These are phyloP conservation scores for Suhomyces tanzawaensis DNA, from an alignment of 805 yeast species.

Conservation along the genomic window DNA sequence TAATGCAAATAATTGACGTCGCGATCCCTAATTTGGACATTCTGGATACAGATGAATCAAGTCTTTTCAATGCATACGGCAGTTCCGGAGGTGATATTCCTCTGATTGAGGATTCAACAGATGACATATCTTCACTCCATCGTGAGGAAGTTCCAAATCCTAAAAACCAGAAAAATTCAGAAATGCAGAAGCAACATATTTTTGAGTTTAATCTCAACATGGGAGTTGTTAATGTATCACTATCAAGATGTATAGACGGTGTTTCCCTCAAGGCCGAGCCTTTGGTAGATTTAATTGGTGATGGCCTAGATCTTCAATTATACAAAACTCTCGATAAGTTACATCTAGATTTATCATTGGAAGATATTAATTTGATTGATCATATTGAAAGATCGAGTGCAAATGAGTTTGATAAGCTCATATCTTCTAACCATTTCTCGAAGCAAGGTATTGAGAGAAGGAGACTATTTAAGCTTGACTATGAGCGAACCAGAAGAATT, in stretches of 20 bases:
- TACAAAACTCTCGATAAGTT: constrained; percentile 58
- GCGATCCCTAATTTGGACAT: constrained; percentile 56
- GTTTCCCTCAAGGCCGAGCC: constrained; percentile 60
- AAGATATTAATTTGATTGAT: constrained; percentile 71
- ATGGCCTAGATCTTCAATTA: constrained; percentile 57
- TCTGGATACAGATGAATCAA: constrained; percentile 30
- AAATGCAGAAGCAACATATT: constrained; percentile 49
- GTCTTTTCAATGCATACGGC: constrained; percentile 36
- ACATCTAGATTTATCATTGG: constrained; percentile 62
- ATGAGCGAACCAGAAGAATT: constrained; percentile 56
- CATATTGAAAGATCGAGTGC: constrained; percentile 62
- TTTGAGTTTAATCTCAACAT: constrained; percentile 75
- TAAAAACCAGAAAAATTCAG: constrained; percentile 8
- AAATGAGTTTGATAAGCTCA: constrained; percentile 61
- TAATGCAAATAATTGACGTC: constrained; percentile 73
- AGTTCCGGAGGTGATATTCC: constrained; percentile 16
- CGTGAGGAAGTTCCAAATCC: not conserved
- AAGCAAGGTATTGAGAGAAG: constrained; percentile 30
- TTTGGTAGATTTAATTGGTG: constrained; percentile 71
- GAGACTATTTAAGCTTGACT: constrained; percentile 57
- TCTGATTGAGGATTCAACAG: constrained; percentile 11
- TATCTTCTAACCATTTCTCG: constrained; percentile 59
- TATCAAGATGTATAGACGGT: constrained; percentile 67
- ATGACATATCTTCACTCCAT: not conserved
- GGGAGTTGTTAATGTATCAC: constrained; percentile 56